Evolutionary conservation across 805 yeast genomes (phyloP).

Genomic region (Kluyveromyces starmeri): DNA sequence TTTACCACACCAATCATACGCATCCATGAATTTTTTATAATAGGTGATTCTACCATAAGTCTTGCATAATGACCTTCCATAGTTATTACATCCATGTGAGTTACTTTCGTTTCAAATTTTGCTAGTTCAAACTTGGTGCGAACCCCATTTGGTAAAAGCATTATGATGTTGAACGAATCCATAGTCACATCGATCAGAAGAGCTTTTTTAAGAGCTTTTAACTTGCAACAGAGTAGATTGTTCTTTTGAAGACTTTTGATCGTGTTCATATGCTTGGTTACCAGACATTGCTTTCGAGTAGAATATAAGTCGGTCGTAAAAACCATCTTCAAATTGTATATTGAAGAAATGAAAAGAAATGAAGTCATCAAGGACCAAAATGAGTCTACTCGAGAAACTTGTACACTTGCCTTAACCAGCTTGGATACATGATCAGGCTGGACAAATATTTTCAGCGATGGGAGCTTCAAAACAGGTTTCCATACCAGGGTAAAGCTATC

Average conservation of each 20-base stretch:
- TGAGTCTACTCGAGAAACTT: slow-evolving; percentile 18
- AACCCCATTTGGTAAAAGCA: slow-evolving; percentile 41
- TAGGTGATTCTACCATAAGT: slow-evolving; percentile 45
- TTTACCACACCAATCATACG: slow-evolving; percentile 37
- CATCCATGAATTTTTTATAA: slow-evolving; percentile 38
- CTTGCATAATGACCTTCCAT: slow-evolving; percentile 31
- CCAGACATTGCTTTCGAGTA: slow-evolving; percentile 19
- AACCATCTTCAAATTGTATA: slow-evolving; percentile 37
- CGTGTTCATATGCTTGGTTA: slow-evolving; percentile 20
- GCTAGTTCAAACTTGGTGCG: slow-evolving; percentile 39
- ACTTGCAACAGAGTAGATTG: slow-evolving; percentile 10
- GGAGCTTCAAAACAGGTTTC: slow-evolving; percentile 24
- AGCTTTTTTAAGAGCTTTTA: slow-evolving; percentile 16
- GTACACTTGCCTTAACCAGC: neutral
- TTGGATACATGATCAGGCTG: slow-evolving; percentile 20
- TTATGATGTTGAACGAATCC: slow-evolving; percentile 18
- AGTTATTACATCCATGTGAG: slow-evolving; percentile 15
- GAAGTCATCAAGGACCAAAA: slow-evolving; percentile 35
- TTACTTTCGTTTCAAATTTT: slow-evolving; percentile 16
- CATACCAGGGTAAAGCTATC: slow-evolving; percentile 4
- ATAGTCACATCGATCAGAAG: slow-evolving; percentile 17
- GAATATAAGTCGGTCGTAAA: slow-evolving; percentile 26
- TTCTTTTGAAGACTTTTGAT: slow-evolving; percentile 14
- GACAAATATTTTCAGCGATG: slow-evolving; percentile 16
- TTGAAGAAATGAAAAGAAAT: slow-evolving; percentile 38